Conservation (phyloP, 2,329 filamentous ascomycete species). For the Monosporascus sp. region DNA sequence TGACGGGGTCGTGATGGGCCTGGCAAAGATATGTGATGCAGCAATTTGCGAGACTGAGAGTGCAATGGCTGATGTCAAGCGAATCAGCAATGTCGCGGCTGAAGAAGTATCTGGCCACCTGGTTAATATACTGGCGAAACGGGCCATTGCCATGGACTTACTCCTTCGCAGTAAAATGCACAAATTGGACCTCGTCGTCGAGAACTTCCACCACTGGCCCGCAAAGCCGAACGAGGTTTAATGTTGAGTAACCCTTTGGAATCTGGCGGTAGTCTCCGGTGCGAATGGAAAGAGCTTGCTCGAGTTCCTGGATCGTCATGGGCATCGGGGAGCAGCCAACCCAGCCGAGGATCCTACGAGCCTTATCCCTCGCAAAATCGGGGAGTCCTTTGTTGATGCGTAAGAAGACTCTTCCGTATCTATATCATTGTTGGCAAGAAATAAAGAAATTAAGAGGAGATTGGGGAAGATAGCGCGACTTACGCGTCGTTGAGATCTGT, state of each 20-base stretch:
- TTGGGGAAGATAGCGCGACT: constrained; percentile 7
- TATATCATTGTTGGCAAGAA: too few species aligned
- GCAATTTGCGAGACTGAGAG: background rate
- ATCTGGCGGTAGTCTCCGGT: background rate
- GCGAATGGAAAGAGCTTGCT: constrained; percentile 5
- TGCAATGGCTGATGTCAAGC: background rate
- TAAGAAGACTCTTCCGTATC: background rate
- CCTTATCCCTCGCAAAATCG: constrained; percentile 1
- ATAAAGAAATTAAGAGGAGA: too few species aligned
- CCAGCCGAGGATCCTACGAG: constrained; percentile 9
- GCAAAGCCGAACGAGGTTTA: constrained; percentile 16
- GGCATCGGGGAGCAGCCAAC: constrained; percentile 10
- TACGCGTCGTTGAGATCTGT: constrained; percentile 21
- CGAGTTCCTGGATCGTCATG: constrained; percentile 6
- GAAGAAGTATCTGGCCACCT: background rate
- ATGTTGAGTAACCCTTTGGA: too few species aligned
- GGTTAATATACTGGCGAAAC: constrained; percentile 3
- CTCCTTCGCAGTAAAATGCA: constrained; percentile 27
- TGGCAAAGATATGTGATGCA: background rate
- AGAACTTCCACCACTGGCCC: constrained; percentile 23
- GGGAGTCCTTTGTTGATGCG: constrained; percentile 3
- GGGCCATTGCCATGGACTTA: constrained; percentile 2
- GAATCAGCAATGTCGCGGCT: background rate
- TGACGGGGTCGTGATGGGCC: background rate
- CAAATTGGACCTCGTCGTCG: constrained; percentile 21